phyloP scores from a whole-genome alignment of 352 stramenopile species.

The Phytophthora megakarya region DNA sequence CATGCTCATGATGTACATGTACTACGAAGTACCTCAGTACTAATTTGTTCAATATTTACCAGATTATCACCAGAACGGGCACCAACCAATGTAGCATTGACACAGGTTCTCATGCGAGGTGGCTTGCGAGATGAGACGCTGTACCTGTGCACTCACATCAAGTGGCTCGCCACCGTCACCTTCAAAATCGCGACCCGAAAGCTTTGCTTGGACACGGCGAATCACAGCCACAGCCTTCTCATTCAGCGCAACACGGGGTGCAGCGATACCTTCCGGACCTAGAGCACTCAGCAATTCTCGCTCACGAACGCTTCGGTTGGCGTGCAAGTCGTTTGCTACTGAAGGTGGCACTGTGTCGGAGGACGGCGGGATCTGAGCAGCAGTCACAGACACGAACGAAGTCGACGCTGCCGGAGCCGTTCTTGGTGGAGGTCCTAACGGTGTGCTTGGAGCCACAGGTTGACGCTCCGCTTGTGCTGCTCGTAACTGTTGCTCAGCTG shows the following conservation, averaged over 20 bases:
- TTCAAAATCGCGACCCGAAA: slow-evolving; percentile 98
- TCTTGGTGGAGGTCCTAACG: slow-evolving; percentile 26
- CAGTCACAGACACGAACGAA: slow-evolving; percentile 51
- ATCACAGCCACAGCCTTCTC: slow-evolving; percentile 97
- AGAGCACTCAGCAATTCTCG: slow-evolving; percentile 77
- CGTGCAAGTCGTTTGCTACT: slow-evolving; percentile 47
- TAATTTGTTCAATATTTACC: slow-evolving; percentile 41
- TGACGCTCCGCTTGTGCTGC: slow-evolving; percentile 14
- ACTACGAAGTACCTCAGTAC: too few species aligned
- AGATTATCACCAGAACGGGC: slow-evolving; percentile 84
- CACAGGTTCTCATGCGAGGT: slow-evolving; percentile 99
- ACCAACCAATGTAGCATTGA: slow-evolving; percentile 99
- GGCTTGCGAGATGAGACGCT: slow-evolving; percentile 98
- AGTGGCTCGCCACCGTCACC: slow-evolving; percentile 65
- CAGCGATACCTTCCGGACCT: slow-evolving; percentile 77
- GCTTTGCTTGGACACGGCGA: slow-evolving; percentile 98
- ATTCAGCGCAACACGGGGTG: slow-evolving; percentile 91
- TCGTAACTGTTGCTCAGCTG: slow-evolving; percentile 12
- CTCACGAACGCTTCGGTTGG: slow-evolving; percentile 85
- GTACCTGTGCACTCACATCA: slow-evolving; percentile 87
- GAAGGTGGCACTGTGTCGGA: slow-evolving; percentile 57
- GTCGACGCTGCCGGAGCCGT: slow-evolving; percentile 29
- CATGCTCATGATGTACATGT: too few species aligned
- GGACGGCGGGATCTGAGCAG: slow-evolving; percentile 35
- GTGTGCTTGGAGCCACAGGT: slow-evolving; percentile 21